A percentile compares a stretch with the other conserved stretches of the same genome.
Evolutionary conservation across 2,329 filamentous ascomycete genomes (phyloP).

Genomic region (Xylariales sp.): DNA sequence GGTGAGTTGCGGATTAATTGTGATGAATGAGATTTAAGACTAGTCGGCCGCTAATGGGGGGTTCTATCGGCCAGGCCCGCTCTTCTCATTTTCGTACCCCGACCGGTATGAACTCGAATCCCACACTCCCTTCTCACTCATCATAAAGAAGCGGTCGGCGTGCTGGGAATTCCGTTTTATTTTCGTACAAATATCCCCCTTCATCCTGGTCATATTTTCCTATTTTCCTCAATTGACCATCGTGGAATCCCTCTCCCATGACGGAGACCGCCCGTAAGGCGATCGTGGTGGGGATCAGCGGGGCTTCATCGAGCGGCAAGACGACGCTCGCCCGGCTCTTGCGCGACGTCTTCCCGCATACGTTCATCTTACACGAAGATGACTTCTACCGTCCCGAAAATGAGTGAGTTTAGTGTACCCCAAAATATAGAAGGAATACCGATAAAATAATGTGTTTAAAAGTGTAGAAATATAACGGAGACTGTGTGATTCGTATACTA

Average conservation of each 20-base stretch:
- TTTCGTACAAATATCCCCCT: background rate
- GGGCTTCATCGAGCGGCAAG: constrained; percentile 93
- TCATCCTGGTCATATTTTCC: background rate
- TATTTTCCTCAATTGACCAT: background rate
- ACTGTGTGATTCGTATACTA: constrained; percentile 14
- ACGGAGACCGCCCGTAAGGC: constrained; percentile 55
- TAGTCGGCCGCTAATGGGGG: constrained; percentile 7
- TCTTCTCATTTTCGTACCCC: constrained; percentile 26
- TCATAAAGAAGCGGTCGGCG: background rate
- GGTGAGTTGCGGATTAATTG: background rate
- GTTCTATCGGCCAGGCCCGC: constrained; percentile 24
- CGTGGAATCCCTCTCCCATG: constrained; percentile 7
- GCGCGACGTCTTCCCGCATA: constrained; percentile 79
- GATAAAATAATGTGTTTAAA: background rate
- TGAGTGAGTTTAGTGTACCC: constrained; percentile 61
- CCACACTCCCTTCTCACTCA: constrained; percentile 15
- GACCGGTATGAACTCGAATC: constrained; percentile 10
- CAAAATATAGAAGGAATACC: background rate
- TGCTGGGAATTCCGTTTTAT: background rate
- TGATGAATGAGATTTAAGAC: background rate
- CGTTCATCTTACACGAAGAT: constrained; percentile 92
- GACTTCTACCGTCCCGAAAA: constrained; percentile 91
- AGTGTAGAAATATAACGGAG: no score
- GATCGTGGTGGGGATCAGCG: constrained; percentile 83
- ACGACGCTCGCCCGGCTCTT: constrained; percentile 90